phyloP scores from a whole-genome alignment of 768 basidiomycete species.

The Mycena belliarum region DNA sequence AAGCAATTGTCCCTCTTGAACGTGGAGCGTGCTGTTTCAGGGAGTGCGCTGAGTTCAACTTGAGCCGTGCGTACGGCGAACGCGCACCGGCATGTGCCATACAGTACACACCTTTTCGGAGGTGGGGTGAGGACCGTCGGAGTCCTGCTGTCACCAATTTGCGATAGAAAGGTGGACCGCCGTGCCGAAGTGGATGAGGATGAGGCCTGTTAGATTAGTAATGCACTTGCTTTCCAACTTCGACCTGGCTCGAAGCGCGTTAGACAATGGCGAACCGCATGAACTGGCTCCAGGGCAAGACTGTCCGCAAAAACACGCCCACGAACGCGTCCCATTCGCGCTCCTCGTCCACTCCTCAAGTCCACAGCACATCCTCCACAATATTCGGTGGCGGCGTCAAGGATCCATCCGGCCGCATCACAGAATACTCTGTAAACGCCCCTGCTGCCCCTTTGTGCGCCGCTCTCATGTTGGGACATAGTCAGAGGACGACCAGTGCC shows the following conservation, averaged over 20 bases:
- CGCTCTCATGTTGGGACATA: not conserved
- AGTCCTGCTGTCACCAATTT: too few species aligned
- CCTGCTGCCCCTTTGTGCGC: not conserved
- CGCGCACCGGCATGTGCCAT: too few species aligned
- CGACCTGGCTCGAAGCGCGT: not conserved
- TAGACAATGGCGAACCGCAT: conserved; percentile 23
- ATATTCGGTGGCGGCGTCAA: conserved; percentile 85
- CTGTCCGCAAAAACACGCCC: conserved; percentile 65
- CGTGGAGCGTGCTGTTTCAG: too few species aligned
- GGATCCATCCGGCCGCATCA: conserved; percentile 78
- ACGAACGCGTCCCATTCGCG: conserved; percentile 45
- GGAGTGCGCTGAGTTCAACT: too few species aligned
- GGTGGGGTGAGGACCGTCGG: too few species aligned
- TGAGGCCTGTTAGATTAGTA: too few species aligned
- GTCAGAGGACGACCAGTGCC: conserved; percentile 82
- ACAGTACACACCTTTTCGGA: too few species aligned
- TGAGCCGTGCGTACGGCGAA: too few species aligned
- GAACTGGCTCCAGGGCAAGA: conserved; percentile 73
- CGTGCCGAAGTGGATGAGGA: too few species aligned
- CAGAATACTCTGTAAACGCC: conserved; percentile 74
- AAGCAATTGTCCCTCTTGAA: too few species aligned
- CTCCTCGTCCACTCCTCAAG: conserved; percentile 62
- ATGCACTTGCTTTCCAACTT: too few species aligned
- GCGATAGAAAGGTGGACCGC: not conserved
- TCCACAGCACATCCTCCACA: conserved; percentile 72